phyloP scores from a whole-genome alignment of 108 stramenopile species.

The Asterionellopsis glacialis region DNA sequence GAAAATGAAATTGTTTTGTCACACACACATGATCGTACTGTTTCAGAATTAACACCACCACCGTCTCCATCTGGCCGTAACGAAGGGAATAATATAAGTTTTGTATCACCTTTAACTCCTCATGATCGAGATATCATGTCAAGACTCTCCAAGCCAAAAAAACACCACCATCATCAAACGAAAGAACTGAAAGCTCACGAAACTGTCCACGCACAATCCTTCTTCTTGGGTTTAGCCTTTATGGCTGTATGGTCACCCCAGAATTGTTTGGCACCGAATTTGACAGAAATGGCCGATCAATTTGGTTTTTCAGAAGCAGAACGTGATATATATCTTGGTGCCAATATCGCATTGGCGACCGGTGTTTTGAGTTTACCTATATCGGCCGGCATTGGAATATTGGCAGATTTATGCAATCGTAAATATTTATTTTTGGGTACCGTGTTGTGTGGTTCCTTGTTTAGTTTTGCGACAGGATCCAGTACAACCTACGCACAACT shows the following conservation, averaged over 20 bases:
- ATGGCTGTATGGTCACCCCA: slow-evolving; percentile 60
- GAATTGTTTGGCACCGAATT: slow-evolving; percentile 70
- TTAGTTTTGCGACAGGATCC: slow-evolving; percentile 34
- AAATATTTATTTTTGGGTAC: slow-evolving; percentile 47
- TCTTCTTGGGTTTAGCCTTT: slow-evolving; percentile 59
- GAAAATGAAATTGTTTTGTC: too few species aligned
- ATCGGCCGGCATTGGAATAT: slow-evolving; percentile 48
- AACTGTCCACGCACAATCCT: slow-evolving; percentile 53
- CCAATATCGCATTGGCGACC: slow-evolving; percentile 50
- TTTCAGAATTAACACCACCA: too few species aligned
- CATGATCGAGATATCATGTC: not conserved
- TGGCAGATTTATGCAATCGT: slow-evolving; percentile 47
- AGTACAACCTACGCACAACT: slow-evolving; percentile 31
- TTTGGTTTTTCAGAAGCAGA: slow-evolving; percentile 13
- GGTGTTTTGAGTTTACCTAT: slow-evolving; percentile 64
- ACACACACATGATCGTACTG: too few species aligned
- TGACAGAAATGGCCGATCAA: slow-evolving; percentile 58
- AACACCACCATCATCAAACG: too few species aligned
- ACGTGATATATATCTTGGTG: slow-evolving; percentile 65
- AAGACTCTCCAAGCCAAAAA: not conserved
- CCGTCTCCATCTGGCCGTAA: too few species aligned
- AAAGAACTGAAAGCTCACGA: slow-evolving; percentile 10
- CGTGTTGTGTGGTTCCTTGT: slow-evolving; percentile 31
- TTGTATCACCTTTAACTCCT: not conserved
- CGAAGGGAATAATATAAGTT: too few species aligned